Evolutionary conservation across 2,329 filamentous ascomycete species (phyloP).

Genomic region (Penicillium sp.): DNA sequence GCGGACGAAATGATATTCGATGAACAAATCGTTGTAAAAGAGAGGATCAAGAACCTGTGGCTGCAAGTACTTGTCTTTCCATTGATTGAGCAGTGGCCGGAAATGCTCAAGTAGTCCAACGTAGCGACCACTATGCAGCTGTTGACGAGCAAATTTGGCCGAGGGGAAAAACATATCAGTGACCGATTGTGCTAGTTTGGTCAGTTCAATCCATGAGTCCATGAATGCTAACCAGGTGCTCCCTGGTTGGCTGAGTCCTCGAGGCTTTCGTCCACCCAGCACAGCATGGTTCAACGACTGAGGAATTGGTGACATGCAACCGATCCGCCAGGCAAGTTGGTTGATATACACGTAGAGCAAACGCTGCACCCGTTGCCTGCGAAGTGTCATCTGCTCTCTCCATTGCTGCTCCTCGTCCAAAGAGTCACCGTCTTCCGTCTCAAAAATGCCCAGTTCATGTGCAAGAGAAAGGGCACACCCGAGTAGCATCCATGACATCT

Average conservation of each 20-base stretch:
- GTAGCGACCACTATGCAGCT: conserved; percentile 46
- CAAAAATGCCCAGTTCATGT: conserved; percentile 51
- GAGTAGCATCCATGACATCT: conserved; percentile 58
- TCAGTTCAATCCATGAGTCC: conserved; percentile 49
- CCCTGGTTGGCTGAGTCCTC: conserved; percentile 38
- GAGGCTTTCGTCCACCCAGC: conserved; percentile 26
- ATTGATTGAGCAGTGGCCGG: conserved; percentile 35
- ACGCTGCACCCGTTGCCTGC: conserved; percentile 35
- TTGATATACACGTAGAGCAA: conserved; percentile 48
- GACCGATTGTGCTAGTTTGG: conserved; percentile 48
- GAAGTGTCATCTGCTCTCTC: conserved; percentile 29
- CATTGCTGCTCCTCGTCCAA: conserved; percentile 26
- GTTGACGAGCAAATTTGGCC: conserved; percentile 32
- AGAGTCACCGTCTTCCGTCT: conserved; percentile 34
- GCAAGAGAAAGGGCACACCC: conserved; percentile 51
- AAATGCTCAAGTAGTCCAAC: conserved; percentile 45
- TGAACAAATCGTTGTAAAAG: conserved; percentile 48
- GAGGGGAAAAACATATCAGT: conserved; percentile 51
- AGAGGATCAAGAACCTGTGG: conserved; percentile 28
- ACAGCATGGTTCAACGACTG: conserved; percentile 38
- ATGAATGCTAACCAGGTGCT: conserved; percentile 50
- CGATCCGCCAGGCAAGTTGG: conserved; percentile 50
- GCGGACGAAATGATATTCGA: conserved; percentile 49
- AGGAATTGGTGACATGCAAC: conserved; percentile 49
- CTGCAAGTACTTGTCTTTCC: conserved; percentile 36